phyloP scores from a whole-genome alignment of 805 yeast genomes.

The Metschnikowia peoriensis region DNA sequence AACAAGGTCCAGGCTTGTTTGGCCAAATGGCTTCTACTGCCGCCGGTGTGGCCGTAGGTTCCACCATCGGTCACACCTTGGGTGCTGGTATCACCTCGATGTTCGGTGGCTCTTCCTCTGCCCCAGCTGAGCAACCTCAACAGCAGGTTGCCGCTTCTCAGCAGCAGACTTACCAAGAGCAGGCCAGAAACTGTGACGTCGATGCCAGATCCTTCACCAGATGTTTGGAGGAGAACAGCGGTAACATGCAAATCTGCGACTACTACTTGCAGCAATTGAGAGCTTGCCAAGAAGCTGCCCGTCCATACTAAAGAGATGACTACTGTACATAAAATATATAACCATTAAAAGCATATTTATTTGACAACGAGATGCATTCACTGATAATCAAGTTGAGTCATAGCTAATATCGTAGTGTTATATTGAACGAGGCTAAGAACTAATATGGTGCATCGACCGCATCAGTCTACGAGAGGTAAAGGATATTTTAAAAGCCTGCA shows the following conservation, averaged over 20 bases:
- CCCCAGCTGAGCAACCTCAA: slow-evolving; percentile 46
- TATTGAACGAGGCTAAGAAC: neutral
- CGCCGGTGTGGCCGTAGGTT: slow-evolving; percentile 99
- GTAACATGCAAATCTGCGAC: slow-evolving; percentile 96
- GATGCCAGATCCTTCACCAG: slow-evolving; percentile 95
- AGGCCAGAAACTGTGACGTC: slow-evolving; percentile 70
- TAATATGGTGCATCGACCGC: neutral
- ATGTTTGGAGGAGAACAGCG: slow-evolving; percentile 90
- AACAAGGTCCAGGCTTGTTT: slow-evolving; percentile 78
- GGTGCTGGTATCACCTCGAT: slow-evolving; percentile 92
- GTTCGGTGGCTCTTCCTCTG: slow-evolving; percentile 71
- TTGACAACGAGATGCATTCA: neutral
- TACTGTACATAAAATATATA: neutral
- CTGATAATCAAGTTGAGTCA: neutral
- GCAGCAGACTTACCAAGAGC: slow-evolving; percentile 37
- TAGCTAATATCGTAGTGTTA: too few relatives aligned
- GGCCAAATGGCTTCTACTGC: slow-evolving; percentile 99
- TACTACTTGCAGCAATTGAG: slow-evolving; percentile 95
- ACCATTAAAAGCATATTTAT: slow-evolving; percentile 1
- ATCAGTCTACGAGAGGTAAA: neutral
- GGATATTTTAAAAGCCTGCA: neutral
- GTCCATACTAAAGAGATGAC: slow-evolving; percentile 54
- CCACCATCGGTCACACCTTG: slow-evolving; percentile 92
- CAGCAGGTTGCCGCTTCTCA: slow-evolving; percentile 40
- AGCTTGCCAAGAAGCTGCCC: slow-evolving; percentile 94